Conservation (phyloP, 164 flowering plant species). For the Berberis vulgaris region DNA sequence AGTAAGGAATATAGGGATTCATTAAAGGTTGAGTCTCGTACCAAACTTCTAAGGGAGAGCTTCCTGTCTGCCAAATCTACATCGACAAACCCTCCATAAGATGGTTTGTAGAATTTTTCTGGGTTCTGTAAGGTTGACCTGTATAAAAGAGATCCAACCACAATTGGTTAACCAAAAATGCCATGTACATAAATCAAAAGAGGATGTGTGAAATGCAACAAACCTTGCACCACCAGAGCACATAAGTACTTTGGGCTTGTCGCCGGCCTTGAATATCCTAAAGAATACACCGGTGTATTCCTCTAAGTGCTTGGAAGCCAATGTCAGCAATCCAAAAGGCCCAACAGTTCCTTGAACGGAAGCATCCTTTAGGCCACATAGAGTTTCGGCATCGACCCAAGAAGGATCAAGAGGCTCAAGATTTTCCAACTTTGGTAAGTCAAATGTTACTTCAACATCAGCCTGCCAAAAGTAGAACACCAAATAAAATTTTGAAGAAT, state of each 20-base stretch:
- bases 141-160: too few relatives aligned
- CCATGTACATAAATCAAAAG: too few relatives aligned
- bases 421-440: slow-evolving; percentile 39
- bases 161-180: too few relatives aligned
- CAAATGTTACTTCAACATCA: slow-evolving; percentile 67
- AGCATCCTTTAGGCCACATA: slow-evolving; percentile 51
- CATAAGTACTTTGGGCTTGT: slow-evolving; percentile 56
- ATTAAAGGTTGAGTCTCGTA: slow-evolving; percentile 13
- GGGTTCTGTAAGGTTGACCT: slow-evolving; percentile 39
- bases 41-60: slow-evolving; percentile 79
- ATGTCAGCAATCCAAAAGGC: slow-evolving; percentile 75
- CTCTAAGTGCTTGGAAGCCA: slow-evolving; percentile 55
- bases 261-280: slow-evolving; percentile 45
- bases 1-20: too few relatives aligned
- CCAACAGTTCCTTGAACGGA: slow-evolving; percentile 59
- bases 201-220: too few relatives aligned
- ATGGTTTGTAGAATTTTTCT: slow-evolving; percentile 36
- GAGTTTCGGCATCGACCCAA: slow-evolving; percentile 47
- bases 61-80: slow-evolving; percentile 43
- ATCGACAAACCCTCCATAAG: slow-evolving; percentile 82
- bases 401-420: slow-evolving; percentile 61
- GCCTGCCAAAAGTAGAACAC: slow-evolving; percentile 25
- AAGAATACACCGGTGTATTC: slow-evolving; percentile 81
- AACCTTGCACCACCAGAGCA: slow-evolving; percentile 82
- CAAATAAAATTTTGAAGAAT: too few relatives aligned